Evolutionary conservation across 176 grass and related monocot genomes (phyloP).

Genomic region (Phoenix roebelenii): DNA sequence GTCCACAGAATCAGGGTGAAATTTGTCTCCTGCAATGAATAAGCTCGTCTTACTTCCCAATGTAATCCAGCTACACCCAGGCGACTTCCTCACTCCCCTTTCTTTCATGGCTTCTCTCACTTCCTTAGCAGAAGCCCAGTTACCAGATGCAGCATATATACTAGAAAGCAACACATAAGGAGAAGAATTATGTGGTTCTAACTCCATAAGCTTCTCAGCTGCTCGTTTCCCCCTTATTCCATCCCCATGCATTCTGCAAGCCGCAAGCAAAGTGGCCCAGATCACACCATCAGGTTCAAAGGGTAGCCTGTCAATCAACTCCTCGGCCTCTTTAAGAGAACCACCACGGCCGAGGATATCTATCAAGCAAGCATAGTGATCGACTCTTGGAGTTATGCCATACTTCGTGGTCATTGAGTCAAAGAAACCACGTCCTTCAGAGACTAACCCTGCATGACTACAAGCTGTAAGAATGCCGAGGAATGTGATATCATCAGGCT

Average conservation of each 20-base stretch:
- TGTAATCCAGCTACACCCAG: slow-evolving; percentile 59
- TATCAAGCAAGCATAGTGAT: slow-evolving; percentile 56
- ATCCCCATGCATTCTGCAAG: slow-evolving; percentile 54
- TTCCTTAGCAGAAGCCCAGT: slow-evolving; percentile 47
- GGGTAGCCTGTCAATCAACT: slow-evolving; percentile 42
- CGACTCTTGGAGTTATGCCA: slow-evolving; percentile 39
- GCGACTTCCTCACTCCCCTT: slow-evolving; percentile 50
- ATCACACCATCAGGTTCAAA: slow-evolving; percentile 64
- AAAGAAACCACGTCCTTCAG: slow-evolving; percentile 38
- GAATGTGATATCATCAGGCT: slow-evolving; percentile 53
- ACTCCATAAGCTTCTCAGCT: slow-evolving; percentile 39
- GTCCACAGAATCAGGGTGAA: slow-evolving; percentile 28
- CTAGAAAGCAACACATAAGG: slow-evolving; percentile 48
- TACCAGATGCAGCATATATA: slow-evolving; percentile 60
- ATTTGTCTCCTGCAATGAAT: slow-evolving; percentile 53
- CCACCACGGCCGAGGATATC: slow-evolving; percentile 64
- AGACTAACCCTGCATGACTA: slow-evolving; percentile 45
- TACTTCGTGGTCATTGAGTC: slow-evolving; percentile 37
- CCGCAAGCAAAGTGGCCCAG: slow-evolving; percentile 55
- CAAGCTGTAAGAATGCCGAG: slow-evolving; percentile 61
- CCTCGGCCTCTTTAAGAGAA: slow-evolving; percentile 51
- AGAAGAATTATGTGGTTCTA: slow-evolving; percentile 52
- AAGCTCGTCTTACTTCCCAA: slow-evolving; percentile 40
- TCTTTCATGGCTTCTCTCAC: slow-evolving; percentile 49
- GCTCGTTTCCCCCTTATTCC: slow-evolving; percentile 47